Base-by-base conservation (phyloP, 805 yeast species). In the Starmerella stigmatis region DNA sequence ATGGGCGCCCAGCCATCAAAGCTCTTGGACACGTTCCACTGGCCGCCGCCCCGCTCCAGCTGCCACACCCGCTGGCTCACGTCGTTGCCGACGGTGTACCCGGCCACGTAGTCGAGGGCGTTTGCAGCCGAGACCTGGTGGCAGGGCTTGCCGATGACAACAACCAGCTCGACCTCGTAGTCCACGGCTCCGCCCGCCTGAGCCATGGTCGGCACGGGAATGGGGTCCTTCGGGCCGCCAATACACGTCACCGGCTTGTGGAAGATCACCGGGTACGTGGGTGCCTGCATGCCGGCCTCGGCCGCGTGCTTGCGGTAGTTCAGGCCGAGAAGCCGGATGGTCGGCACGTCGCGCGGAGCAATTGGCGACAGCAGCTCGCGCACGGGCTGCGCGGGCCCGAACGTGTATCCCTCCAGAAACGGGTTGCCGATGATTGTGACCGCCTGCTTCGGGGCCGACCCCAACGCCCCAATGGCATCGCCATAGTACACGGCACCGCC, bases 61-160 rank as follows among this genome's bases (percentile, higher is more conserved):
- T 75, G 79, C 79, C 78, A 74, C n/a, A 67, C 68, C 45, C 79
- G 63, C 52, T 73, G 76, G 11, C 76, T 71, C 9, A 75, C 72
- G 55, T 75, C 80, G 57, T 75, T 72, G 4, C 78, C 78, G 17
- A 69, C 68, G 2, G 75, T 56, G 57, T 72, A 75, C 8, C 80
- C 80, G 16, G 72, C 57, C 4, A 75, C 70, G 47, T 73, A 64
- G 37, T 66, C 61, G 40, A 67, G 57, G 4, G 78, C 78, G 16
- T 71, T 63, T 16, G 60, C 66, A 16, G 56, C 63, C 15, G 64
- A 40, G 19, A 75, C 73, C 48, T 72, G 63, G 46, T 60, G 63
- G 32, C 73, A 72, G n/a, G 59, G 50, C 53, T 67, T 69, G 21
- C 79, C 79, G 48, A 75, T 75, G 8, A 75, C 72, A 15, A 72